A percentile compares a stretch with the other conserved stretches of the same genome.
Conservation (phyloP, 441 rosid species). For the Erodium texanum region DNA sequence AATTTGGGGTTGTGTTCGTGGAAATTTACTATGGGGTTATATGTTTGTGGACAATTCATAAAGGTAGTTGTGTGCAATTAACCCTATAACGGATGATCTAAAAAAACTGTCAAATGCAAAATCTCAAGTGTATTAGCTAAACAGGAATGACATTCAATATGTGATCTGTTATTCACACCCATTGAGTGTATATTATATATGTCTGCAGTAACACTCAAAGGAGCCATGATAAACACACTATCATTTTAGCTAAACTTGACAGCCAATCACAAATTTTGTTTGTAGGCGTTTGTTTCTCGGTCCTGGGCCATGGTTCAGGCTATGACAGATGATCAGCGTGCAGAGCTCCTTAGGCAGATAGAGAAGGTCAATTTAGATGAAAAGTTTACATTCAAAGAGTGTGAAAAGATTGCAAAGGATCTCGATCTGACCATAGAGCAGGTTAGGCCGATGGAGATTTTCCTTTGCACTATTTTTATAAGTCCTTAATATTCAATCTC, state of each 20-base stretch:
- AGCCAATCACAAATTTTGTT: slow-evolving; percentile 16
- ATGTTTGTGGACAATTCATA: no score
- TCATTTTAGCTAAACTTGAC: not conserved
- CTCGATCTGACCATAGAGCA: slow-evolving; percentile 79
- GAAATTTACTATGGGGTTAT: no score
- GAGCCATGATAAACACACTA: not conserved
- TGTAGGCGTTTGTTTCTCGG: slow-evolving; percentile 64
- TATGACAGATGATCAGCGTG: slow-evolving; percentile 82
- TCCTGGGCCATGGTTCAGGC: slow-evolving; percentile 72
- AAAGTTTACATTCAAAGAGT: slow-evolving; percentile 63
- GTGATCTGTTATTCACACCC: slow-evolving; percentile 1
- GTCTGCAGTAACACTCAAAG: slow-evolving; percentile 4
- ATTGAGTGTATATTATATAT: slow-evolving; percentile 2
- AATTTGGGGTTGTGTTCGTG: no score
- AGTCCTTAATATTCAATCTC: slow-evolving; percentile 1
- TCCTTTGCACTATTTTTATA: slow-evolving; percentile 4
- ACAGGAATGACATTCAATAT: not conserved
- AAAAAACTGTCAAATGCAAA: slow-evolving; percentile 4
- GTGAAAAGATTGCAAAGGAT: slow-evolving; percentile 78
- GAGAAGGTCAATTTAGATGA: slow-evolving; percentile 36
- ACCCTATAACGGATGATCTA: not conserved
- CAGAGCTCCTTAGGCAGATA: slow-evolving; percentile 44
- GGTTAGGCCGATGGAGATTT: slow-evolving; percentile 33
- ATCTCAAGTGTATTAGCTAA: not conserved
- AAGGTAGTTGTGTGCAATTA: no score